Evolutionary conservation across 1,284 basidiomycete genomes (phyloP).

Genomic region (Trametes pubescens): DNA sequence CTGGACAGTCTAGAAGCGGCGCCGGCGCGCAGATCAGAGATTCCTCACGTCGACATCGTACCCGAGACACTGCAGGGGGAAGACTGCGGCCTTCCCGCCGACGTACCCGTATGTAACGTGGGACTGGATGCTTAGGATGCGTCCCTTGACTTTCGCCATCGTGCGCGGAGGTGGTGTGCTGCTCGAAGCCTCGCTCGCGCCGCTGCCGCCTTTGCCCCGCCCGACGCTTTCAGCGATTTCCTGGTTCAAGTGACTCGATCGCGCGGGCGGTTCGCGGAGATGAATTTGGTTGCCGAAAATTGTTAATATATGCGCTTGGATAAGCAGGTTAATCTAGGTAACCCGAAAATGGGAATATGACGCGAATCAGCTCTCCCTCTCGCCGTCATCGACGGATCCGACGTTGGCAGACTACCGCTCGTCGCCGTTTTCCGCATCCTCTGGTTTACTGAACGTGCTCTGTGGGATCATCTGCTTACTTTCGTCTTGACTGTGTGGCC

Average conservation of each 20-base stretch:
- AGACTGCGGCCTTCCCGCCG: conserved; percentile 94
- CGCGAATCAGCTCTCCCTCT: conserved; percentile 6
- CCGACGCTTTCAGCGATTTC: background rate
- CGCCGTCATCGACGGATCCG: conserved; percentile 18
- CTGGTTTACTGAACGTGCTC: too few relatives aligned
- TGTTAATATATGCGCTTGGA: background rate
- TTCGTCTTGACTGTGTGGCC: background rate
- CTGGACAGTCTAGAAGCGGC: conserved; percentile 4
- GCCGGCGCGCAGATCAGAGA: conserved; percentile 9
- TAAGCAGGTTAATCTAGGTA: conserved; percentile 1
- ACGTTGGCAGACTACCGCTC: conserved; percentile 1
- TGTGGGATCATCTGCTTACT: background rate
- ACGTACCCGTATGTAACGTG: conserved; percentile 97
- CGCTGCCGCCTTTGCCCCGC: conserved; percentile 1
- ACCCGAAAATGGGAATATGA: conserved; percentile 5
- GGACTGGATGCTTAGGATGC: conserved; percentile 88
- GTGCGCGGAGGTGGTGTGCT: conserved; percentile 25
- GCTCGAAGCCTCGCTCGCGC: background rate
- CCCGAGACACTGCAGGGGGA: conserved; percentile 94
- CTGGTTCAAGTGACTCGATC: conserved; percentile 24
- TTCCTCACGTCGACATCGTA: conserved; percentile 93
- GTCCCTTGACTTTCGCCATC: conserved; percentile 44
- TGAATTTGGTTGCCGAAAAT: background rate
- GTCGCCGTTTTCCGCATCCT: background rate
- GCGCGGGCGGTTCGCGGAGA: conserved; percentile 10